Evolutionary conservation across 169 alveolate genomes (phyloP).

Genomic region (Eimeria necatrix): DNA sequence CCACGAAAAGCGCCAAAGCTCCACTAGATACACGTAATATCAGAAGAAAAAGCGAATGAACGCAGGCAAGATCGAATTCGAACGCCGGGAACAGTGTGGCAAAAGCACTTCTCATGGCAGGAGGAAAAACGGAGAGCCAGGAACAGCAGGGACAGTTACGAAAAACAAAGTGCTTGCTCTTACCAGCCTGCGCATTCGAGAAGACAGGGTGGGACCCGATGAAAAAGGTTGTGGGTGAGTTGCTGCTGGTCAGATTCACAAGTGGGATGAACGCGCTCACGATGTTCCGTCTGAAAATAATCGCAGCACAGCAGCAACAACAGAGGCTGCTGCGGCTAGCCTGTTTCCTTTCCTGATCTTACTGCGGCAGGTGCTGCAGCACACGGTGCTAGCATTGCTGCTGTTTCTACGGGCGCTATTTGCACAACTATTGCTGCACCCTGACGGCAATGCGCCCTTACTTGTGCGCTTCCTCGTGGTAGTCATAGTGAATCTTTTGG

Average conservation of each 20-base stretch:
- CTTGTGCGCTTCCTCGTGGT: slow-evolving; percentile 78
- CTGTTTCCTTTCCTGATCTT: not conserved
- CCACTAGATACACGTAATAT: not conserved
- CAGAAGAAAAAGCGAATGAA: no score
- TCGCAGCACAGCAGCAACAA: not conserved
- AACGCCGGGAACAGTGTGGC: not conserved
- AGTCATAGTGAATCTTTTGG: slow-evolving; percentile 78
- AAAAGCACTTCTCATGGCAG: not conserved
- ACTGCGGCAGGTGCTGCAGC: not conserved
- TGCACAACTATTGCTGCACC: not conserved
- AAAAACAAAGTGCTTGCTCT: not conserved
- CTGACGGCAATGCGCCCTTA: not conserved
- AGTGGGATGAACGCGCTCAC: slow-evolving; percentile 80
- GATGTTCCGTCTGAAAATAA: slow-evolving; percentile 69
- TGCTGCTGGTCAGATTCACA: slow-evolving; percentile 55
- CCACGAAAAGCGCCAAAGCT: not conserved
- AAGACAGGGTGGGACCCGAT: slow-evolving; percentile 1
- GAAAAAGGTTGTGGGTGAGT: slow-evolving; percentile 80
- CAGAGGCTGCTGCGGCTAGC: not conserved
- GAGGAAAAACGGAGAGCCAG: not conserved
- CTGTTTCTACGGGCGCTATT: no score
- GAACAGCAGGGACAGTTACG: not conserved
- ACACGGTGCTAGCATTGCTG: not conserved
- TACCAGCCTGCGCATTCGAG: slow-evolving; percentile 71
- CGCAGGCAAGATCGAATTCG: not conserved